Evolutionary conservation across 2,329 filamentous ascomycete species (phyloP).

Genomic region (Nigrospora oryzae): DNA sequence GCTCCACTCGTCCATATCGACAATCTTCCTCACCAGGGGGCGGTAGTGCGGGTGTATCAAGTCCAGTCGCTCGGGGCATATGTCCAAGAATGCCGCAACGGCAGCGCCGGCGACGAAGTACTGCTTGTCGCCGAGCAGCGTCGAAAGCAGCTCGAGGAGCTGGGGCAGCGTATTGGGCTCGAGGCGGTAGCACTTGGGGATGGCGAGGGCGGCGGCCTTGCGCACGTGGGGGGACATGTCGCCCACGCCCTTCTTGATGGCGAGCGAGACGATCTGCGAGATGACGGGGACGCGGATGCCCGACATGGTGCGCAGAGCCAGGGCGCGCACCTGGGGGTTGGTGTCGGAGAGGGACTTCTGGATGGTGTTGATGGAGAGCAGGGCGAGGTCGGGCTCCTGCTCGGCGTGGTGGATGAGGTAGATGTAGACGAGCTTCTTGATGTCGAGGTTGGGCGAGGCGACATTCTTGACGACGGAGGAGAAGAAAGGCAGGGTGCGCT

Average conservation of each 20-base stretch:
- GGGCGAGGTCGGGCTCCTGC: constrained; percentile 86
- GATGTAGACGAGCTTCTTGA: constrained; percentile 98
- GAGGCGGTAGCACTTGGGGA: constrained; percentile 90
- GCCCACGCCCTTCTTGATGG: constrained; percentile 85
- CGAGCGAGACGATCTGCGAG: constrained; percentile 91
- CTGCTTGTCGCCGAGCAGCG: constrained; percentile 78
- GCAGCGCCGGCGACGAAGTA: constrained; percentile 96
- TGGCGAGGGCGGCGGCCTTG: constrained; percentile 85
- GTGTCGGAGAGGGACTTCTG: constrained; percentile 93
- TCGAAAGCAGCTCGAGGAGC: constrained; percentile 71
- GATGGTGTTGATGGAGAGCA: constrained; percentile 97
- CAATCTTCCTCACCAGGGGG: constrained; percentile 75
- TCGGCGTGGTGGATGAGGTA: constrained; percentile 97
- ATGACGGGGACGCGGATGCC: constrained; percentile 96
- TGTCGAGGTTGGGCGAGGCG: constrained; percentile 84
- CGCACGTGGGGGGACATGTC: constrained; percentile 95
- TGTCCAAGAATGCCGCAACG: constrained; percentile 77
- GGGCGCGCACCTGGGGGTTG: constrained; percentile 82
- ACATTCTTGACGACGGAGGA: constrained; percentile 98
- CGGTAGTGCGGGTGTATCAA: constrained; percentile 88
- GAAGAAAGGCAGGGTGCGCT: constrained; percentile 87
- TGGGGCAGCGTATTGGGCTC: constrained; percentile 82
- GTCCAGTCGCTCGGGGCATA: constrained; percentile 82
- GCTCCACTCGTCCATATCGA: constrained; percentile 99
- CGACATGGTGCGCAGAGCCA: constrained; percentile 94